These are phyloP conservation scores for Carex scoparia DNA, from an alignment of 176 grass and related monocot species.

Conservation along the genomic window DNA sequence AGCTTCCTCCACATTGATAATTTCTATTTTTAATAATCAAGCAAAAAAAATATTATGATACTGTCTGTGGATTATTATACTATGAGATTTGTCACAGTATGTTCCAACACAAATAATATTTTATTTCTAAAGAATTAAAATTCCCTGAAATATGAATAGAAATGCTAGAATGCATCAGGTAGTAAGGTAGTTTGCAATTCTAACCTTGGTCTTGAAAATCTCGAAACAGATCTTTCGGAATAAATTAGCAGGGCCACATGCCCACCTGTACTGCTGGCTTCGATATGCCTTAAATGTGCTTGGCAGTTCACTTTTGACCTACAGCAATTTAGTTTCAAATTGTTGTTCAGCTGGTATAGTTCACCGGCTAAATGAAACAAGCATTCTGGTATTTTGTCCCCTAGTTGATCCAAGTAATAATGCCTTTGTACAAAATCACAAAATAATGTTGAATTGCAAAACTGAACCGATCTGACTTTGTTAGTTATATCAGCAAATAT, in stretches of 20 bases:
- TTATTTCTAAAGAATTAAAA: too few species aligned
- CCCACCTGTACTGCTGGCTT: constrained; percentile 85
- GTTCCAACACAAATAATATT: too few species aligned
- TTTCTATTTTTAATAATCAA: constrained; percentile 47
- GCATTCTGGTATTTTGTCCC: not conserved
- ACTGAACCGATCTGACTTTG: not conserved
- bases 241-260: constrained; percentile 69
- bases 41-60: too few species aligned
- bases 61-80: too few species aligned
- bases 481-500: not conserved
- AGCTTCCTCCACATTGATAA: constrained; percentile 82
- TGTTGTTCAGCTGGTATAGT: not conserved
- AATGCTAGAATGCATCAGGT: not conserved
- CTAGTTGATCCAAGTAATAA: not conserved
- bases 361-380: not conserved
- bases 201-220: constrained; percentile 72
- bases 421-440: not conserved
- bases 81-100: too few species aligned
- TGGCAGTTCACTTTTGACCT: constrained; percentile 79
- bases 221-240: constrained; percentile 70
- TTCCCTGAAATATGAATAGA: not conserved
- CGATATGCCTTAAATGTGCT: constrained; percentile 87
- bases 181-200: not conserved
- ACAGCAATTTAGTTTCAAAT: not conserved
- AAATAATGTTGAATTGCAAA: not conserved